A percentile compares a stretch with the other conserved stretches of the same genome.
Conservation (phyloP, 495 filamentous ascomycete genomes). For the Melanomma pulvis-pyrius region DNA sequence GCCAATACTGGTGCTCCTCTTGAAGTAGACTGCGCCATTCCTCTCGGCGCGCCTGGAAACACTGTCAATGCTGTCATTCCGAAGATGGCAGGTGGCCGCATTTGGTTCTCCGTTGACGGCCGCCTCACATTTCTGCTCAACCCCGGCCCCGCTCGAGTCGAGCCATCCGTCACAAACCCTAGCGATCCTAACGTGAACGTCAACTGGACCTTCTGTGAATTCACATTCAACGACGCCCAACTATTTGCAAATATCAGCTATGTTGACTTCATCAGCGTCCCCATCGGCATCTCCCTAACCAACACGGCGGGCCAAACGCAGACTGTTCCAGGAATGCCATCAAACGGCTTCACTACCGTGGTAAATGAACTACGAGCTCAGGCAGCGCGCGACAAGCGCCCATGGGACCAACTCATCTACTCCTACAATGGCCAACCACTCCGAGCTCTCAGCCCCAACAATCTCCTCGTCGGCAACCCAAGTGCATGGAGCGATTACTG, state of each 20-base stretch:
- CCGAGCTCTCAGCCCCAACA: conserved; percentile 68
- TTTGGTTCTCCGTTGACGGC: conserved; percentile 68
- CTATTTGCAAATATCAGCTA: conserved; percentile 76
- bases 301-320: conserved; percentile 56
- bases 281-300: conserved; percentile 63
- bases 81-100: conserved; percentile 65
- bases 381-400: conserved; percentile 55
- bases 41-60: conserved; percentile 61
- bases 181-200: conserved; percentile 67
- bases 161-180: conserved; percentile 68
- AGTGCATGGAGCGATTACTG: conserved; percentile 66
- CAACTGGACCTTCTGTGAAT: conserved; percentile 71
- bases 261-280: conserved; percentile 73
- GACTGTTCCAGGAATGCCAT: conserved; percentile 60
- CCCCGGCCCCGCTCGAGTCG: conserved; percentile 68
- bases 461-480: conserved; percentile 58
- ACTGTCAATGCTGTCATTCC: conserved; percentile 66
- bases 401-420: conserved; percentile 68
- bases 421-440: conserved; percentile 55
- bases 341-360: conserved; percentile 60
- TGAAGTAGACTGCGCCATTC: conserved; percentile 61
- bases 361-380: conserved; percentile 58
- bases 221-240: conserved; percentile 68
- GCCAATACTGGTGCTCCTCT: conserved; percentile 51
- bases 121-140: conserved; percentile 71